Evolutionary conservation across 2,329 filamentous ascomycete species (phyloP), one percentile per base, ranked within the genome.

Genomic region (Lecanicillium sp.): DNA sequence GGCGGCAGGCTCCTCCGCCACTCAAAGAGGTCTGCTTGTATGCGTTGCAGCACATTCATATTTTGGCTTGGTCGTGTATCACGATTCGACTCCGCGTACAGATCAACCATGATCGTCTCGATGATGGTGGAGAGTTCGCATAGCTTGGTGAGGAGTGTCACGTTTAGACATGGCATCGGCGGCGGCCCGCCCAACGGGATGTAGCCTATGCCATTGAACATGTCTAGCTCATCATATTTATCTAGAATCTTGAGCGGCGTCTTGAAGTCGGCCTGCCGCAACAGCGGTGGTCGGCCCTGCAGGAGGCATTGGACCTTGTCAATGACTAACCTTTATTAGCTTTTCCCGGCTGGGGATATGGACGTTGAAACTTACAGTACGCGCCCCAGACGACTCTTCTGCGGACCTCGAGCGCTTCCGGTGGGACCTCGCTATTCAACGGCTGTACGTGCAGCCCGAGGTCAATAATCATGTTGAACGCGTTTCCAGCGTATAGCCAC

Each of bases 401-500:
- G 2, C 61, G 52, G 3, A 69, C 58, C 28, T 71, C 68, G 3
- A 61, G 49, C 28, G 69, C 65, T 34, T 71, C 68, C 14, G 61
- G 59, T 2, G 60, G 51, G 20, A 61, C 53, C 5, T 48, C 50
- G 5, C 52, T 49, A 12, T 14, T 12, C 3, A 9, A 20, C 38
- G 53, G 48, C 36, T 62, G 59, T 15, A 69, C 58, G 43, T 72
- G 68, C 43, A 77, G 66, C 0, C 69, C 65, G 6, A 77, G 49
- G 46, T 78, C 73, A 27, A 72, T 62, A 12, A 76, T 57, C 53
- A 77, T 67, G n/a, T 70, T 63, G 41, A 76, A 73, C 0, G 73
- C 72, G 43, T 71, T 65, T 1, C 73, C 73, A 41, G 68, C 65
- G 44, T 76, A 76, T 7, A 75, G 48, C 72, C 72, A 77, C 7